Evolutionary conservation across 148 eudicot species (phyloP).

Genomic region (Oxyria digyna): DNA sequence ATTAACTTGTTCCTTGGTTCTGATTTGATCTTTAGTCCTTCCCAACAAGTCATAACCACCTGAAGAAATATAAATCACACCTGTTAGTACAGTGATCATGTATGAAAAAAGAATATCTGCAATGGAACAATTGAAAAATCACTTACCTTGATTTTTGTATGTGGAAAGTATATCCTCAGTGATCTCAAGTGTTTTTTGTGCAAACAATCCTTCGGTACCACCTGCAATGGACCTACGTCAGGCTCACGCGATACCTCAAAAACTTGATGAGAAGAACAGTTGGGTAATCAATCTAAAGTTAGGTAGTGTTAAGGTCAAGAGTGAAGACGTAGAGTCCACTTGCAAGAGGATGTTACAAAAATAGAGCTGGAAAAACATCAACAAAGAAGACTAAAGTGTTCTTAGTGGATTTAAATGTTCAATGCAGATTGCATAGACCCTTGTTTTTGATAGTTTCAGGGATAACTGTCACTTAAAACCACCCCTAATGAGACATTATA

Average conservation of each 20-base stretch:
- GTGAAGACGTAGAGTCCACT: no score
- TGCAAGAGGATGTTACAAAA: no score
- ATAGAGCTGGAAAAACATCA: no score
- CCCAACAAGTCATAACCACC: slow-evolving; percentile 97
- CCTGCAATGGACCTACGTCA: slow-evolving; percentile 29
- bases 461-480: no score
- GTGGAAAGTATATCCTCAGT: slow-evolving; percentile 74
- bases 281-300: no score
- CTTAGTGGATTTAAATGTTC: no score
- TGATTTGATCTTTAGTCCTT: slow-evolving; percentile 90
- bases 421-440: no score
- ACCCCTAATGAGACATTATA: no score
- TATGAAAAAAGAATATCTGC: neutral
- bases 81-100: neutral
- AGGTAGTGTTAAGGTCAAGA: no score
- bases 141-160: slow-evolving; percentile 86
- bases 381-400: no score
- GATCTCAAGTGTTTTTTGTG: slow-evolving; percentile 74
- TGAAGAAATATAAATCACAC: slow-evolving; percentile 12
- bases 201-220: slow-evolving; percentile 95
- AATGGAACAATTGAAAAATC: slow-evolving; percentile 15
- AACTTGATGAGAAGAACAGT: neutral
- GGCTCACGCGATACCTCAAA: neutral
- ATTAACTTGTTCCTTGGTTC: slow-evolving; percentile 88
- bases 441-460: no score